Base-by-base conservation (phyloP, 345 rosid species). In the Salix brachista region DNA sequence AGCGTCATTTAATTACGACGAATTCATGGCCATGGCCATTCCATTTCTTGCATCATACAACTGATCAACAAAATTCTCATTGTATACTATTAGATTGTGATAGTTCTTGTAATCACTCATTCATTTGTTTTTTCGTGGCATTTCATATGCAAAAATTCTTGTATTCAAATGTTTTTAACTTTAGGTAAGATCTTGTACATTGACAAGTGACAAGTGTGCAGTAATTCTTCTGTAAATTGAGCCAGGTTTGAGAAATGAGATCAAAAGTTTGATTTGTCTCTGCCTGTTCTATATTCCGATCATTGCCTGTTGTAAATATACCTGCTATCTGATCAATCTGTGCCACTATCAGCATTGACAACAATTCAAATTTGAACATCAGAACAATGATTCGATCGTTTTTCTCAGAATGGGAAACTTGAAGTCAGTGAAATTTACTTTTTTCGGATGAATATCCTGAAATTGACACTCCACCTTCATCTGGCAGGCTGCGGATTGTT, bases 1-100 rank as follows among this genome's bases (percentile, higher is more conserved):
- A 5, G 90, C 92, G 19, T 88, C 84, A 0, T 74, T 92, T 46
- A 25, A 83, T 17, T 92, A 90, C 3, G 88, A 92, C n/a, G 82
- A 74, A 48, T 92, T 92, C 83, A 82, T 91, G 90, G 76, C 79
- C 36, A 83, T 82, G 84, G 85, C 89, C 69, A 80, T 89, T 78
- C 97, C 96, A 12, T 92, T 88, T 82, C 84, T 89, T 16, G 86
- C 86, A 23, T 80, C 85, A 28, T 84, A 89, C 69, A 86, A 86
- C 70, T 89, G 86, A 87, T 28, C 56, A 7, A 11, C 36, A 62
- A 28, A 10, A 71, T 56, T 30, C 3, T 3, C 62, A 23, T 9
- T 42, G 21, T 8, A 19, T 30, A 12, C 28, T 44, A 56, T 67
- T 10, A 21, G 65, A 46, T 36, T n/a, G 36, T 26, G 2, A 19